These are phyloP conservation scores for Kurtzmaniella cleridarum DNA, from an alignment of 805 yeast species.

Conservation along the genomic window DNA sequence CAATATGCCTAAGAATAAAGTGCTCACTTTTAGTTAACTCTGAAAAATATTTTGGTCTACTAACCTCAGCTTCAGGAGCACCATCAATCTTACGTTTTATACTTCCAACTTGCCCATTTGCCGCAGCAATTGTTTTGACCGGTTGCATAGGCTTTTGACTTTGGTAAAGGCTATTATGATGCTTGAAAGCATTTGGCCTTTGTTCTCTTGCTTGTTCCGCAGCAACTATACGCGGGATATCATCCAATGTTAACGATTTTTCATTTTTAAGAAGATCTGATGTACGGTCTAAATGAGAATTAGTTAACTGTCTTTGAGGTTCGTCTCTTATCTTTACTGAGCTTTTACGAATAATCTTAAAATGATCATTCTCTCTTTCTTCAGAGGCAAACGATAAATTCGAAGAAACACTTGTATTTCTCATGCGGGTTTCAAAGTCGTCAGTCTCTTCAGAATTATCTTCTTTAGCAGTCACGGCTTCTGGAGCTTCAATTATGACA, in stretches of 20 bases:
- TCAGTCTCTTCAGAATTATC: constrained; percentile 17
- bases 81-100: not conserved
- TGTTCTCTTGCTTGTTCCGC: constrained; percentile 94
- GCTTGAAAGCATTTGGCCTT: constrained; percentile 87
- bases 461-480: constrained; percentile 34
- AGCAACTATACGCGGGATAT: constrained; percentile 94
- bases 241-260: constrained; percentile 86
- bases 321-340: constrained; percentile 30
- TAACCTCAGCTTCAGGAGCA: not conserved
- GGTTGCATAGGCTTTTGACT: constrained; percentile 24
- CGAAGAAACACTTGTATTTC: constrained; percentile 20
- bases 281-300: constrained; percentile 50
- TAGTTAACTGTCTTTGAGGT: constrained; percentile 30
- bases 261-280: constrained; percentile 72
- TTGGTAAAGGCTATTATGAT: constrained; percentile 50
- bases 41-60: constrained; percentile 50
- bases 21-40: constrained; percentile 57
- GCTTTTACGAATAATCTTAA: constrained; percentile 15
- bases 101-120: constrained; percentile 7
- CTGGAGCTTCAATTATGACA: constrained; percentile 58
- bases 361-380: constrained; percentile 22
- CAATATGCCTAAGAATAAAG: constrained; percentile 52
- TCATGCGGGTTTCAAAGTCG: constrained; percentile 2
- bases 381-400: constrained; percentile 22
- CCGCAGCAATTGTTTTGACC: constrained; percentile 15